phyloP scores from a whole-genome alignment of 305 asterid genomes.

The Petunia hybrid region DNA sequence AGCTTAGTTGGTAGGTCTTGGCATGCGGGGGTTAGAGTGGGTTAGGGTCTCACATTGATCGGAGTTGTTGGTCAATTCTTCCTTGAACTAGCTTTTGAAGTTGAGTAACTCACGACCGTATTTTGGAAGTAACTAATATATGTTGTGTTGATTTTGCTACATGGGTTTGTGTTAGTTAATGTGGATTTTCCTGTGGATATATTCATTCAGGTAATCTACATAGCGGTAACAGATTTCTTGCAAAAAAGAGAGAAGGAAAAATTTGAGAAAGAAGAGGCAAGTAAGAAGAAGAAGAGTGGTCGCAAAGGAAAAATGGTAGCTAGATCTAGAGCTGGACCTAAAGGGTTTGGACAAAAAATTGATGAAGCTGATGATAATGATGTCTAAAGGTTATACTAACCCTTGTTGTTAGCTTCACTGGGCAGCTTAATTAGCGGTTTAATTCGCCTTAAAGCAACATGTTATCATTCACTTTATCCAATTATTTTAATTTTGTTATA shows the following conservation, averaged over 20 bases:
- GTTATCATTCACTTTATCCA: too few species aligned
- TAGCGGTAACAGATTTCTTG: conserved; percentile 86
- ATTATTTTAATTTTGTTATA: too few species aligned
- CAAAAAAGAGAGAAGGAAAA: conserved; percentile 81
- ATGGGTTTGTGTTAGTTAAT: conserved; percentile 30
- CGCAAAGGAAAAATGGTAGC: conserved; percentile 58
- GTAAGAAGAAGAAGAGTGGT: conserved; percentile 58
- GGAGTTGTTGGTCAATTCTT: too few species aligned
- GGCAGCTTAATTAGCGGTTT: too few species aligned
- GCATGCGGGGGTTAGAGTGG: too few species aligned
- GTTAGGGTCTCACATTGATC: too few species aligned
- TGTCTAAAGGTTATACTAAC: conserved; percentile 22
- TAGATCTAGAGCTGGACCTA: conserved; percentile 67
- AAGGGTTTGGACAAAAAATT: conserved; percentile 86
- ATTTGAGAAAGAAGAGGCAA: conserved; percentile 82
- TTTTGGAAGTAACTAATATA: background rate
- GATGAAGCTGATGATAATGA: conserved; percentile 47
- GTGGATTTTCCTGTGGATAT: conserved; percentile 3
- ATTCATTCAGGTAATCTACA: conserved; percentile 72
- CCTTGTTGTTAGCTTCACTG: background rate
- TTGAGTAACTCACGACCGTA: too few species aligned
- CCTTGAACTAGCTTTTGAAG: too few species aligned
- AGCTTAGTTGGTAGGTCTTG: too few species aligned
- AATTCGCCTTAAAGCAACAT: too few species aligned
- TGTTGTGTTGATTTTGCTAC: conserved; percentile 17